Percentiles rank a stretch among this genome's conserved stretches.
Evolutionary conservation across 1,284 basidiomycete genomes (phyloP).

Genomic region (Trametes hirsuta): DNA sequence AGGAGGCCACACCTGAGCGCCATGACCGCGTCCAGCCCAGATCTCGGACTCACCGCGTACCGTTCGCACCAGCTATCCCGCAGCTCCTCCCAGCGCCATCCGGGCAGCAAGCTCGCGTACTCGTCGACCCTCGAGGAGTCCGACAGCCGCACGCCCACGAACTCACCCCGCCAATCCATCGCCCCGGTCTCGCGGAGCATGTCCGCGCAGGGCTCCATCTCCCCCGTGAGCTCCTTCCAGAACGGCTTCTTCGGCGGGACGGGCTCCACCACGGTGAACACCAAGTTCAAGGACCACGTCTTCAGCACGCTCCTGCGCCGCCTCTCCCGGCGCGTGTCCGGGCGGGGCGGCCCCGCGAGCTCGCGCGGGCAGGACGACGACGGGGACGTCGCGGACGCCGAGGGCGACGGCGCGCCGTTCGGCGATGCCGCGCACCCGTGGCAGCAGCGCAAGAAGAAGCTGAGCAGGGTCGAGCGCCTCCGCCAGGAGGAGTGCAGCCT

Average conservation of each 20-base stretch:
- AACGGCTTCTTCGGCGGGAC: conserved; percentile 76
- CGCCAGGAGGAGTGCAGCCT: conserved; percentile 33
- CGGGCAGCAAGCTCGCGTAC: conserved; percentile 18
- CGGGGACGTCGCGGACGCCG: conserved; percentile 45
- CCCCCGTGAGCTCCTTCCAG: conserved; percentile 24
- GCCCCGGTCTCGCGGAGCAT: conserved; percentile 9
- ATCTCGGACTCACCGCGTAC: conserved; percentile 44
- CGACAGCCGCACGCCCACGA: conserved; percentile 56
- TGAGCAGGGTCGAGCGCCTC: conserved; percentile 43
- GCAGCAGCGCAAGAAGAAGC: conserved; percentile 34
- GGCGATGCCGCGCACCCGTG: conserved; percentile 39
- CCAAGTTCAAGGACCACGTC: conserved; percentile 90
- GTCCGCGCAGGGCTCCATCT: conserved; percentile 19
- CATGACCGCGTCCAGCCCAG: conserved; percentile 68
- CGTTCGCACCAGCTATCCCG: conserved; percentile 21
- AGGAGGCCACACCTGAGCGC: conserved; percentile 46
- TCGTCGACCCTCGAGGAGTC: conserved; percentile 33
- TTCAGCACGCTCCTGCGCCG: conserved; percentile 84
- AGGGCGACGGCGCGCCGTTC: conserved; percentile 42
- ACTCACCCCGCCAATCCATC: conserved; percentile 45
- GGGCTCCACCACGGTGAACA: conserved; percentile 91
- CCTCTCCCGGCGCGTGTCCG: conserved; percentile 52
- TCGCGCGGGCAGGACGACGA: conserved; percentile 42
- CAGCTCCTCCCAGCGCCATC: conserved; percentile 10
- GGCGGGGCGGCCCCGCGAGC: conserved; percentile 41